A percentile compares a stretch with the other conserved stretches of the same genome.
These are phyloP conservation scores for Trametes sp. DNA, from an alignment of 1,284 basidiomycete species.

Conservation along the genomic window DNA sequence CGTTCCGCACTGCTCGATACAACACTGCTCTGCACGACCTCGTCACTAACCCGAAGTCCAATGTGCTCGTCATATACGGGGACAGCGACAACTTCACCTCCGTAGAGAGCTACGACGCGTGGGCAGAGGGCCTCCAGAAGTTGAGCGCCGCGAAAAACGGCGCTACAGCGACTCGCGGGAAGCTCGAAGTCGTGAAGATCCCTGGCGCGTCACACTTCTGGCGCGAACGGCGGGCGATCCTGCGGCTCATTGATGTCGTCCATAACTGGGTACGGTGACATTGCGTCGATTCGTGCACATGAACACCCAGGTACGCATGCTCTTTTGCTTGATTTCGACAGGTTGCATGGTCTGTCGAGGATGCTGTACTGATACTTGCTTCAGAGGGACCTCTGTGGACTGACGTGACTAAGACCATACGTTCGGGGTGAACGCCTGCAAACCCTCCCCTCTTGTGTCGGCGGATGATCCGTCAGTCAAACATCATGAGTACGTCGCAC, in stretches of 20 bases:
- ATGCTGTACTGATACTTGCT: too few relatives aligned
- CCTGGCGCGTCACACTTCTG: slow-evolving; percentile 58
- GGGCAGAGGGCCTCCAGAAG: slow-evolving; percentile 53
- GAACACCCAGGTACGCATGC: too few relatives aligned
- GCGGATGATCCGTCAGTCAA: too few relatives aligned
- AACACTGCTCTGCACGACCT: slow-evolving; percentile 57
- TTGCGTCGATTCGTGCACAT: not conserved
- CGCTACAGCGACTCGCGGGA: slow-evolving; percentile 24
- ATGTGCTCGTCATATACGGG: slow-evolving; percentile 72
- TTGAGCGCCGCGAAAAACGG: slow-evolving; percentile 22
- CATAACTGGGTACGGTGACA: slow-evolving; percentile 32
- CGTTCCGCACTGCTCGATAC: slow-evolving; percentile 68
- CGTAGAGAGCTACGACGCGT: slow-evolving; percentile 58
- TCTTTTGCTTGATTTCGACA: too few relatives aligned
- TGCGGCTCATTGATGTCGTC: slow-evolving; percentile 25
- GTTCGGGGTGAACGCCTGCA: too few relatives aligned
- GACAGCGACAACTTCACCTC: slow-evolving; percentile 78
- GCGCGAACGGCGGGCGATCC: slow-evolving; percentile 35
- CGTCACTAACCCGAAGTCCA: slow-evolving; percentile 49
- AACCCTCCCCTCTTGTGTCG: too few relatives aligned
- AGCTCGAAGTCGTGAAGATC: slow-evolving; percentile 44
- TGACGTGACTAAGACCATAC: too few relatives aligned
- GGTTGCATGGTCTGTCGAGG: too few relatives aligned
- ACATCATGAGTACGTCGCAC: too few relatives aligned
- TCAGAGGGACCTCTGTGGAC: too few relatives aligned